Conservation (phyloP, 305 asterid genomes). For the Solanum hybrid region DNA sequence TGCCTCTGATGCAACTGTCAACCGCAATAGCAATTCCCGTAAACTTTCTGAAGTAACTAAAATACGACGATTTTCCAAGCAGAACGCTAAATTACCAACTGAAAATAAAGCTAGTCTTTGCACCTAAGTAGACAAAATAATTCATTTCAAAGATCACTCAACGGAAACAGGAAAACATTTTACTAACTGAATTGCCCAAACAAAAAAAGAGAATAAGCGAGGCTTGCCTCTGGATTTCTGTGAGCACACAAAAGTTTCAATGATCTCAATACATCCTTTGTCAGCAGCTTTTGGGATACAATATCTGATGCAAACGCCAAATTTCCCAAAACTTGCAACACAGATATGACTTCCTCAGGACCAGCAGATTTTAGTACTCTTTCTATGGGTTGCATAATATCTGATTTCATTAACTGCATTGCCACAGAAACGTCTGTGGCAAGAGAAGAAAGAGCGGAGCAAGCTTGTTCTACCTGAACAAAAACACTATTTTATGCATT, state of each 20-base stretch:
- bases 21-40: constrained; percentile 85
- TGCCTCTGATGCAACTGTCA: constrained; percentile 67
- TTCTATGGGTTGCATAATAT: constrained; percentile 96
- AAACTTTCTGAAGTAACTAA: constrained; percentile 93
- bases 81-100: constrained; percentile 88
- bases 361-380: constrained; percentile 76
- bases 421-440: constrained; percentile 92
- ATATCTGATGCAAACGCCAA: constrained; percentile 81
- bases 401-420: constrained; percentile 84
- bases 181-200: neutral
- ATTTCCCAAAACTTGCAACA: constrained; percentile 81
- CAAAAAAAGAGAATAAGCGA: constrained; percentile 9
- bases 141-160: constrained; percentile 4
- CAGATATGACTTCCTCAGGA: constrained; percentile 76
- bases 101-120: constrained; percentile 85
- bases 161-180: neutral
- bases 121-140: constrained; percentile 42
- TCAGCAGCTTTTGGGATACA: constrained; percentile 87
- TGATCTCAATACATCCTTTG: constrained; percentile 76
- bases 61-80: constrained; percentile 83
- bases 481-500: constrained; percentile 16
- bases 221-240: constrained; percentile 83
- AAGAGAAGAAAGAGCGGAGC: constrained; percentile 90
- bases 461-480: constrained; percentile 92
- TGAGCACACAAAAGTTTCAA: constrained; percentile 78